These are phyloP conservation scores for Graphium sp. DNA, from an alignment of 2,329 filamentous ascomycete species.

Conservation along the genomic window DNA sequence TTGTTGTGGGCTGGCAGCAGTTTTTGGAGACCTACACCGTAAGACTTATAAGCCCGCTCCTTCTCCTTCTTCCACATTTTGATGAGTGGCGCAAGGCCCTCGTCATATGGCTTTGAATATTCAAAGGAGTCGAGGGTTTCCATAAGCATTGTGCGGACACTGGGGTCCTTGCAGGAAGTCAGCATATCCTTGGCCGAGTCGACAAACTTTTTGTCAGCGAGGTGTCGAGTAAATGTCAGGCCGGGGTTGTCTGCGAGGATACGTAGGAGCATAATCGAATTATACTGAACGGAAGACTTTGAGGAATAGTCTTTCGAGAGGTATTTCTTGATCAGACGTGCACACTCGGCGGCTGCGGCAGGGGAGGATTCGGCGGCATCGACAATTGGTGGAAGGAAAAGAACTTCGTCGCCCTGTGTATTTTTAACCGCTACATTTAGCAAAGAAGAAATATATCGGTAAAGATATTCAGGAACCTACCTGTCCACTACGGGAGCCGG, in stretches of 20 bases:
- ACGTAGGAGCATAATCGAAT: slow-evolving; percentile 85
- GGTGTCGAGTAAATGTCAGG: slow-evolving; percentile 67
- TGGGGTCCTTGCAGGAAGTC: slow-evolving; percentile 51
- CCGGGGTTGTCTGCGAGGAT: slow-evolving; percentile 90
- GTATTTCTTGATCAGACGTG: slow-evolving; percentile 66
- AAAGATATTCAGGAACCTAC: not conserved
- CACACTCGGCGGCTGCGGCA: slow-evolving; percentile 65
- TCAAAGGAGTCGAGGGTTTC: slow-evolving; percentile 75
- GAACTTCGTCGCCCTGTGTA: slow-evolving; percentile 65
- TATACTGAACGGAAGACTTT: slow-evolving; percentile 68
- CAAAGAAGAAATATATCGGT: slow-evolving; percentile 1
- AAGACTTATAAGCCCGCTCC: slow-evolving; percentile 37
- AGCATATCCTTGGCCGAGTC: slow-evolving; percentile 60
- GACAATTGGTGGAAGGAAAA: slow-evolving; percentile 85
- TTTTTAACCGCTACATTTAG: not conserved
- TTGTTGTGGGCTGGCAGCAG: slow-evolving; percentile 2
- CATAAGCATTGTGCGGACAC: slow-evolving; percentile 70
- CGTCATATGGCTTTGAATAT: slow-evolving; percentile 53
- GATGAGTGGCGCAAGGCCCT: slow-evolving; percentile 52
- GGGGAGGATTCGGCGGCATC: slow-evolving; percentile 90
- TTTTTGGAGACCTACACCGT: slow-evolving; percentile 19
- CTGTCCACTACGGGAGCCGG: too few relatives aligned
- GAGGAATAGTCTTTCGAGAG: slow-evolving; percentile 54
- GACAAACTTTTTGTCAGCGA: slow-evolving; percentile 76
- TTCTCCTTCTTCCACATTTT: slow-evolving; percentile 89